Evolutionary conservation across 352 stramenopile genomes (phyloP), one percentile per base, ranked within the genome.

Genomic region (Halophytophthora polymorphica): DNA sequence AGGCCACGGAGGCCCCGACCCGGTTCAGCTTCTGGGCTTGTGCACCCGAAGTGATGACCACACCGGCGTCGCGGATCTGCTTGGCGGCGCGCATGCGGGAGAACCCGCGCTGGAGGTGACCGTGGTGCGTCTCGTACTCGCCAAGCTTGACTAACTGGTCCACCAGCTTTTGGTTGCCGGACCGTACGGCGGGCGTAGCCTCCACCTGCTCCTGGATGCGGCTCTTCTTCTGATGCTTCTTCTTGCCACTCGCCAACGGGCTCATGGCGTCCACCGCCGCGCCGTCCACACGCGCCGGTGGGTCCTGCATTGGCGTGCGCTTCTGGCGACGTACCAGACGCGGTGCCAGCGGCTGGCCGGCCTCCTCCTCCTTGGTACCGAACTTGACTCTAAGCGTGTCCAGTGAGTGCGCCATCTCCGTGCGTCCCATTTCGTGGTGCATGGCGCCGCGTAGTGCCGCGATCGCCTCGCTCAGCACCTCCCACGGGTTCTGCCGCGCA

Each of bases 101-200:
- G 2, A 83, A 48, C 6, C 77, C 77, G 11, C 76, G 71, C 55
- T 88, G 77, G 2, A 69, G 65, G 45, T 71, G 59, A 1, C 76
- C 71, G 6, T 62, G 56, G 13, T 53, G 37, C 53, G 84, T 56
- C 31, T 91, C 80, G 19, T 71, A 86, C 37, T 86, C 64, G 15
- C 73, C 77, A 14, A 91, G 54, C 39, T 77, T 45, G 40, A 84
- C 48, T 3, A 91, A 45, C 45, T 81, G 59, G 23, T 89, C 66
- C 25, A 89, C 77, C 2, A 91, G 59, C 18, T 57, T 17, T 50
- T 89, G 75, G 58, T 91, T 91, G 37, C 84, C 70, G 5, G 25
- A 19, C 21, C 52, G 45, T 22, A 29, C 46, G 1, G 73, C 77
- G 4, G 60, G 71, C n/a, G 51, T 54, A 8, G 66, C 63, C 18